Base-by-base conservation (phyloP, 2,329 filamentous ascomycete genomes). In the Paecilomyces sp. region DNA sequence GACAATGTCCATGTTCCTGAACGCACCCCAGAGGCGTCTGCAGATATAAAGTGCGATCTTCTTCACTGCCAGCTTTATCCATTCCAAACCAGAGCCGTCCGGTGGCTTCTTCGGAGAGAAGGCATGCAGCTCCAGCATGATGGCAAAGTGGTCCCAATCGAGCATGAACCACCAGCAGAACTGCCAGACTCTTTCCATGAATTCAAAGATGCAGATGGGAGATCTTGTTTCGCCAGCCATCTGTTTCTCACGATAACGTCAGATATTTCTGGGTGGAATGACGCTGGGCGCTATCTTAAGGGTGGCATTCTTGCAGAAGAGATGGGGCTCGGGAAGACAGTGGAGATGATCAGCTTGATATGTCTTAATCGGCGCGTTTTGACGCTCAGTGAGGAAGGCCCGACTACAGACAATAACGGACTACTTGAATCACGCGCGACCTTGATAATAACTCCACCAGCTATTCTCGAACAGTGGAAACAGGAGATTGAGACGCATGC, bases 401-500 rank as follows among this genome's bases (percentile, higher is more conserved):
- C 65, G 2, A 64, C 66, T 41, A 41, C 58, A 5, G 60, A 66
- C 52, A 63, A 61, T 24, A 65, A 67, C 28, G 65, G 65, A 4
- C 61, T 78, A 50, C 69, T 63, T 55, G 65, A 65, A 52, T 85
- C 83, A 34, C 74, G 77, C 18, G 82, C 84, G 1, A 88, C 85
- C 1, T 74, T 88, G 52, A 87, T 88, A 58, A 85, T 88, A 60
- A 85, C 83, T 1, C 85, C 85, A 3, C 76, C 78, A 6, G 80
- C 84, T 1, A 86, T 88, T 52, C 73, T 87, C 5, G 79, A 85
- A 57, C 85, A 88, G 67, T 88, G 85, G 85, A 80, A 80, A 62
- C 79, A 80, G 57, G 85, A 88, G 67, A 72, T 88, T n/a, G 68
- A 74, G 28, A 74, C 72, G 2, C 85, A 87, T 73, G 82, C 84